phyloP scores from a whole-genome alignment of 495 filamentous ascomycete species.

The Trichocladium uniseriatum region DNA sequence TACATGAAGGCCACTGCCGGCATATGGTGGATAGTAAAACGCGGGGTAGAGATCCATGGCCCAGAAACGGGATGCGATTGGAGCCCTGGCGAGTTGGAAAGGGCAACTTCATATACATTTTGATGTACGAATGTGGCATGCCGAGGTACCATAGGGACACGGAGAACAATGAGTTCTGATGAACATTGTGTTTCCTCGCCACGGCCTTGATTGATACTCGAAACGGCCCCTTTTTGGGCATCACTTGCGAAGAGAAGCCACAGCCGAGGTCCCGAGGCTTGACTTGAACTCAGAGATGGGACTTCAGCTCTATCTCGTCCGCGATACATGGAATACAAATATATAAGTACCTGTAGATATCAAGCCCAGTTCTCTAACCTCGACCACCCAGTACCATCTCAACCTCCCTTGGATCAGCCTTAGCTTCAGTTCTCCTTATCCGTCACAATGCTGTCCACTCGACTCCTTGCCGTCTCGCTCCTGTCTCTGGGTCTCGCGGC shows the following conservation, averaged over 20 bases:
- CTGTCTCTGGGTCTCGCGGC: neutral
- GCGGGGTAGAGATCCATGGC: too few relatives aligned
- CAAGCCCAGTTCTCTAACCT: too few relatives aligned
- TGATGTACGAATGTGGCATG: too few relatives aligned
- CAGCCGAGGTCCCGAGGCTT: conserved; percentile 2
- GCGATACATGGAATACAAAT: too few relatives aligned
- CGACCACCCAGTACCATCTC: too few relatives aligned
- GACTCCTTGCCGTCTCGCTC: neutral
- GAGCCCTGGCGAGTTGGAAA: too few relatives aligned
- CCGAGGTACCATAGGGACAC: too few relatives aligned
- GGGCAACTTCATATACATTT: too few relatives aligned
- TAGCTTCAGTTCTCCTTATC: neutral
- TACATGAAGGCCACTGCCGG: neutral
- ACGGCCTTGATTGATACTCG: too few relatives aligned
- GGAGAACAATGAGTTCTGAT: neutral
- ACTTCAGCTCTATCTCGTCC: too few relatives aligned
- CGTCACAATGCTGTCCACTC: neutral
- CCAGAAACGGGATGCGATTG: too few relatives aligned
- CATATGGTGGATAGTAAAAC: neutral
- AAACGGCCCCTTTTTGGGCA: neutral
- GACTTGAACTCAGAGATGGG: neutral
- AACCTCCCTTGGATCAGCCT: neutral
- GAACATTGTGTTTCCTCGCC: neutral
- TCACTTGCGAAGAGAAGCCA: neutral
- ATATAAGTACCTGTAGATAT: too few relatives aligned